A percentile compares a stretch with the other conserved stretches of the same genome.
These are phyloP conservation scores for Strobilomyces echinocephalus DNA, from an alignment of 768 basidiomycete species.

Conservation along the genomic window DNA sequence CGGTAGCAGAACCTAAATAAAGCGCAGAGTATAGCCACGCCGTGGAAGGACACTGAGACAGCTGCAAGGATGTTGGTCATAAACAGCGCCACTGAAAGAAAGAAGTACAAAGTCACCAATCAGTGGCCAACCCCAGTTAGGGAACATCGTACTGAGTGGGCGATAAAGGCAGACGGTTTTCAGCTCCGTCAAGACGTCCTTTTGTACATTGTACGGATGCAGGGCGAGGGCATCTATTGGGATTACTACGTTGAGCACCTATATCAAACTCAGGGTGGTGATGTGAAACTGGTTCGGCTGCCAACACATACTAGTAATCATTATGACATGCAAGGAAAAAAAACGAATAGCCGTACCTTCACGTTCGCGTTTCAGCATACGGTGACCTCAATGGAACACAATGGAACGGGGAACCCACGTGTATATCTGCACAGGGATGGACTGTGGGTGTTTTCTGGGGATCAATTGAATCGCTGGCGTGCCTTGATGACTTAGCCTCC, in stretches of 20 bases:
- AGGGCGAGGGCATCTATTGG: neutral
- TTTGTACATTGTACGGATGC: neutral
- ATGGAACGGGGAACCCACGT: neutral
- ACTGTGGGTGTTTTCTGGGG: too few species aligned
- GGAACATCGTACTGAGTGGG: conserved; percentile 10
- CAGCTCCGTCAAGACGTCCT: neutral
- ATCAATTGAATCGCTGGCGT: too few species aligned
- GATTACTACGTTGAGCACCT: neutral
- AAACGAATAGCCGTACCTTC: neutral
- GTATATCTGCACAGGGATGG: neutral
- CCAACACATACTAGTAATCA: neutral
- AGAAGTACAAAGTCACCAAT: conserved; percentile 8
- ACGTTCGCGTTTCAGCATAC: neutral
- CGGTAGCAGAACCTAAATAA: conserved; percentile 22
- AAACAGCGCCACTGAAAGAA: neutral
- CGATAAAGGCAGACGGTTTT: neutral
- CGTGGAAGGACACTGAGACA: conserved; percentile 16
- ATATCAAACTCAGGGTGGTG: neutral
- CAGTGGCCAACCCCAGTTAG: conserved; percentile 7
- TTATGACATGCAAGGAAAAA: neutral
- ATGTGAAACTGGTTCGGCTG: neutral
- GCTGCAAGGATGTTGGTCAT: conserved; percentile 8
- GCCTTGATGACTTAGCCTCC: too few species aligned
- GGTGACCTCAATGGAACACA: too few species aligned
- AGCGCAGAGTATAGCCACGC: conserved; percentile 18